Evolutionary conservation across 164 flowering plant genomes (phyloP).

Genomic region (Amborella trichopoda): DNA sequence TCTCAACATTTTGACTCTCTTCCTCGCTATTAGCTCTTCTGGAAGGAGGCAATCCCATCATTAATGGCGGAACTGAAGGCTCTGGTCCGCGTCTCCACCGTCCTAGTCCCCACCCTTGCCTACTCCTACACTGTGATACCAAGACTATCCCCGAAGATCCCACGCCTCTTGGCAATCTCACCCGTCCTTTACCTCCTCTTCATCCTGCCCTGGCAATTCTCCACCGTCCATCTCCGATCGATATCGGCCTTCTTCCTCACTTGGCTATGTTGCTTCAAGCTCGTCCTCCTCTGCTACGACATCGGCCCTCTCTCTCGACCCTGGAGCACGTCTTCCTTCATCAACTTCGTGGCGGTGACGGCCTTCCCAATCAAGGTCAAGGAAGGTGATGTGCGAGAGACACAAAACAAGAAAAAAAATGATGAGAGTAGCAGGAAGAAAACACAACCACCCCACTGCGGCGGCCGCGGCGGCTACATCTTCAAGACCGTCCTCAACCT

Average conservation of each 20-base stretch:
- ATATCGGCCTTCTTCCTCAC: slow-evolving; percentile 24
- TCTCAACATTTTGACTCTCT: too few species aligned
- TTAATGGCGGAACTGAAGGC: slow-evolving; percentile 28
- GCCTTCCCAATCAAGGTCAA: slow-evolving; percentile 16
- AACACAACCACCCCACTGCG: neutral
- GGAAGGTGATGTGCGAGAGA: neutral
- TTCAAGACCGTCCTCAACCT: neutral
- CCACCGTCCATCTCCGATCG: slow-evolving; percentile 20
- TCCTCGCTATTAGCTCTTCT: too few species aligned
- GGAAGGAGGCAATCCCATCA: too few species aligned
- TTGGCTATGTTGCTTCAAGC: slow-evolving; percentile 52
- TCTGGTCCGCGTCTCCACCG: slow-evolving; percentile 26
- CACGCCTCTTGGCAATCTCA: slow-evolving; percentile 22
- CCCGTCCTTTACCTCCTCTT: slow-evolving; percentile 36
- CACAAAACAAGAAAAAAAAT: neutral
- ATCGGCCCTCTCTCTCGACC: slow-evolving; percentile 9
- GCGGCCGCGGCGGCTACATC: neutral
- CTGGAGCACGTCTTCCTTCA: neutral
- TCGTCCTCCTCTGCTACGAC: slow-evolving; percentile 15
- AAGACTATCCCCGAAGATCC: slow-evolving; percentile 18
- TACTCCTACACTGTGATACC: slow-evolving; percentile 24
- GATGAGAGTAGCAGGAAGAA: neutral
- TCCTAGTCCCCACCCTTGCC: slow-evolving; percentile 15
- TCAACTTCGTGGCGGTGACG: slow-evolving; percentile 6
- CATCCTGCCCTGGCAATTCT: slow-evolving; percentile 26